Evolutionary conservation across 108 stramenopile species (phyloP).

Genomic region (Nitzschia sp.): DNA sequence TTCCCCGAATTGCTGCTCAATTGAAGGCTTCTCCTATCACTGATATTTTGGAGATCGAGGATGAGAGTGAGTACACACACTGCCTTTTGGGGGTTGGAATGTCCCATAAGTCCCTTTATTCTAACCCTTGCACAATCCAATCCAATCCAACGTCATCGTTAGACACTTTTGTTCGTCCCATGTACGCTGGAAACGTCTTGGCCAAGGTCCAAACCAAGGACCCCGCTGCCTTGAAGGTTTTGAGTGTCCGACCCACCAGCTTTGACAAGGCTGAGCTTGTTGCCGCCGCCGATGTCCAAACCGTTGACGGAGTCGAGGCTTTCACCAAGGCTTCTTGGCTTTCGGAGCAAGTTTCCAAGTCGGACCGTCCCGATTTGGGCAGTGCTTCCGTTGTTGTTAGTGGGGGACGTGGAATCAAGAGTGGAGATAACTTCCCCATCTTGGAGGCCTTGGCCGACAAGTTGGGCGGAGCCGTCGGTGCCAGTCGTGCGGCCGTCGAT

Average conservation of each 20-base stretch:
- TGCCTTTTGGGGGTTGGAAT: too few relatives aligned
- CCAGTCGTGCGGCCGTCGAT: slow-evolving; percentile 96
- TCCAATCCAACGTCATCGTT: not conserved
- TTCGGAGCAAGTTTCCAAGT: slow-evolving; percentile 66
- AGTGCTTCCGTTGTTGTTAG: slow-evolving; percentile 90
- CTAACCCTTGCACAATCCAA: not conserved
- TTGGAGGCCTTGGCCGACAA: slow-evolving; percentile 95
- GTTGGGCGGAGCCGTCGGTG: slow-evolving; percentile 91
- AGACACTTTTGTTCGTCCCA: slow-evolving; percentile 93
- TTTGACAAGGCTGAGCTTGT: slow-evolving; percentile 93
- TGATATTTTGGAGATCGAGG: slow-evolving; percentile 89
- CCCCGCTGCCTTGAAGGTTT: slow-evolving; percentile 60
- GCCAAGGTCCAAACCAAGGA: slow-evolving; percentile 87
- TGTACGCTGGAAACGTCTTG: slow-evolving; percentile 99
- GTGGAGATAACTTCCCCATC: slow-evolving; percentile 92
- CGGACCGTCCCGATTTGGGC: slow-evolving; percentile 93
- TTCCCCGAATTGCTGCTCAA: slow-evolving; percentile 93
- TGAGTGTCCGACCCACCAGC: slow-evolving; percentile 90
- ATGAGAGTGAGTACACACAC: slow-evolving; percentile 70
- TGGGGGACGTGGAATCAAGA: slow-evolving; percentile 97
- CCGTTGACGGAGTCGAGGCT: slow-evolving; percentile 42
- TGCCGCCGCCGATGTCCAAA: slow-evolving; percentile 61
- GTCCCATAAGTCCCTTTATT: too few relatives aligned
- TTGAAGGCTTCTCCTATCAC: slow-evolving; percentile 87
- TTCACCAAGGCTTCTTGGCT: slow-evolving; percentile 68